Evolutionary conservation across 192 early-diverging fungal genomes (phyloP), one percentile per base, ranked within the genome.

Genomic region (Blastocladiella britannica): DNA sequence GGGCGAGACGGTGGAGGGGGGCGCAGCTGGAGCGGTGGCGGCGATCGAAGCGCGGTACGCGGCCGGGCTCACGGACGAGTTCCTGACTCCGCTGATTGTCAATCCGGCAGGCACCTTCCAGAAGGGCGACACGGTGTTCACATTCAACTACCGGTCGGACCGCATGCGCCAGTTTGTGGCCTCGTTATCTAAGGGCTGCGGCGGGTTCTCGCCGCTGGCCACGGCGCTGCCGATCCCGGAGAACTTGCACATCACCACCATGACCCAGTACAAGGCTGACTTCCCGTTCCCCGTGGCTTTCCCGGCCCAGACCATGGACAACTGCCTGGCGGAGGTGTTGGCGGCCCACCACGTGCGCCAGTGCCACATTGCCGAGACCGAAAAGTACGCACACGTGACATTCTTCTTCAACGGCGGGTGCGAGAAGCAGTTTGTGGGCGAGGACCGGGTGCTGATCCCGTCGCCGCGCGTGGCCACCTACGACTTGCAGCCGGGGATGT

Each of bases 361-460:
- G 72, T 80, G 80, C 69, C 96, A 97, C 72, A 78, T 97, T 61
- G 95, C 96, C 52, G 96, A 99, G 74, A 99, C 96, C 4, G 96
- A 99, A 65, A 99, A 99, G 75, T 99, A 93, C 72, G 93, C 96
- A 26, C 96, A 99, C 67, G 96, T 99, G 27, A 99, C 96, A 53
- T 99, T 99, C 80, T 99, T 99, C 82, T 99, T 97, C 75, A 97
- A 97, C 72, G 96, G 96, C 60, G 96, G 96, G 26, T 76, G 82
- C 23, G 93, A 97, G 69, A 81, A 84, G 27, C 89, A 93, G 67
- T 97, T 90, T 71, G 53, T 67, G 43, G 66, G 70, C 51, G 96
- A 99, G 74, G 79, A 90, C 58, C 87, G 96, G 51, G 84, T 82
- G 57, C 64, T 99, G 70, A 79, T 99, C 60, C 62, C 84, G 28